Base-by-base conservation (phyloP, 2,329 filamentous ascomycete species). In the Botrytis deweyae region DNA sequence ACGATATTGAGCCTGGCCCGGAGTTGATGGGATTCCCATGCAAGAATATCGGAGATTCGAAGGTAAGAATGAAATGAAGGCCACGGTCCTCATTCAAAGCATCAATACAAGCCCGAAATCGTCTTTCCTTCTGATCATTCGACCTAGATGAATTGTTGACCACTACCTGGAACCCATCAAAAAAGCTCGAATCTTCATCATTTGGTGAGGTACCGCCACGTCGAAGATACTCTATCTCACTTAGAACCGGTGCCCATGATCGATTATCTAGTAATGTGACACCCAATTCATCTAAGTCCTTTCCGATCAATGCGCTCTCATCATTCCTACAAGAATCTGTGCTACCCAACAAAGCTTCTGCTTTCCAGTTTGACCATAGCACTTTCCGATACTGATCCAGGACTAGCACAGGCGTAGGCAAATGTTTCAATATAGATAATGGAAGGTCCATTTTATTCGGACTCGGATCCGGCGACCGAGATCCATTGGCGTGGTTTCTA, bases 371-470 rank as follows among this genome's bases (percentile, higher is more conserved):
- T 42, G 73, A 68, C 72, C 76, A 76, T n/a, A 77, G 52, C 8
- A 68, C 36, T 25, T 62, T 75, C 36, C 73, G 70, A 25, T 64
- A 29, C n/a, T 75, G 70, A 22, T 77, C 76, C 10, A 79, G 64
- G 16, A 77, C 74, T 16, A 79, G 55, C 29, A 78, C 73, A 12
- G 77, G 77, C 4, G 75, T 76, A 18, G 76, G 78, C 5, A 78
- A 58, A 38, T 74, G 49, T 59, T 73, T 74, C 10, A 79, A 75
- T 58, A 76, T 75, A 25, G 76, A 72, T 10, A 78, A 63, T 70
- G 78, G 76, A 20, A 79, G 61, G 40, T 78, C 75, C 33, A 77
- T 73, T 49, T 59, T n/a, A 22, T 9, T 49, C 18, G 22, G 49
- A 16, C 25, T 55, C 18, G 29, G 10, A 38, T 25, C 62, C 38